Conservation (phyloP, 2,329 filamentous ascomycete species). For the Capronia americana region DNA sequence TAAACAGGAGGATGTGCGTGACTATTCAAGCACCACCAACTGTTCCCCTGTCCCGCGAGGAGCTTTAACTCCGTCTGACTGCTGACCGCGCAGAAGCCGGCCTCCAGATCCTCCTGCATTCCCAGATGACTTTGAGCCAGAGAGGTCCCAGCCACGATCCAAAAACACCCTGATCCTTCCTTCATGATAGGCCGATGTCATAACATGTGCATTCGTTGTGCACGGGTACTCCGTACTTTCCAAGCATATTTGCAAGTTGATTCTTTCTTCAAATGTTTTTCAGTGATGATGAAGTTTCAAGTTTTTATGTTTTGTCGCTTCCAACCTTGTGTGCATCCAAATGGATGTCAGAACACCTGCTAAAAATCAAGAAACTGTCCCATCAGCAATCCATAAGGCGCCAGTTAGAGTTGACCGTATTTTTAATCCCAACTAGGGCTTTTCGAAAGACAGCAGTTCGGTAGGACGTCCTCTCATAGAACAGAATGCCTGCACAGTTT, state of each 20-base stretch:
- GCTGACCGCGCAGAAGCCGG: conserved; percentile 8
- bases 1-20: not conserved
- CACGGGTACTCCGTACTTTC: not conserved
- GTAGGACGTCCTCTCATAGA: not conserved
- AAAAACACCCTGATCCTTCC: not conserved
- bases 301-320: not conserved
- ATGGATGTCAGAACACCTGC: not conserved
- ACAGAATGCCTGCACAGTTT: not conserved
- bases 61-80: conserved; percentile 2
- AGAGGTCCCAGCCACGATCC: not conserved
- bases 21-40: not conserved
- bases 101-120: conserved; percentile 6
- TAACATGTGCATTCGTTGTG: not conserved
- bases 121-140: not conserved
- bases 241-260: not conserved
- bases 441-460: not conserved
- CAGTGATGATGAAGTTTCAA: not conserved
- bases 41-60: not conserved
- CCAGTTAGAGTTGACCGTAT: not conserved
- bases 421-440: not conserved
- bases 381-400: not conserved
- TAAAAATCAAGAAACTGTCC: not conserved
- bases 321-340: not conserved
- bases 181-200: not conserved
- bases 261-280: not conserved